Conservation (phyloP, 306 rosid species). For the Adenanthera pavonina region DNA sequence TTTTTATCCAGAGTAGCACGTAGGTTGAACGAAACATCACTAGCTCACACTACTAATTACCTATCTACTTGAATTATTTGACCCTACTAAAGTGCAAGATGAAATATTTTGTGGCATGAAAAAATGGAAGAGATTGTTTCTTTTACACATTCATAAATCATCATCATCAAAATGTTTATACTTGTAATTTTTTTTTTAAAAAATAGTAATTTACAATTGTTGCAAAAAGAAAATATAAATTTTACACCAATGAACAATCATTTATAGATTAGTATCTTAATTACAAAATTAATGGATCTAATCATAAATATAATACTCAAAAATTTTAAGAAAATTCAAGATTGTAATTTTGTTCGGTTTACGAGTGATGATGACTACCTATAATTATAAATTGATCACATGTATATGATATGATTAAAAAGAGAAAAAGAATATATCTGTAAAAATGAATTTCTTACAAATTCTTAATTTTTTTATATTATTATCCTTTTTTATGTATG, state of each 20-base stretch:
- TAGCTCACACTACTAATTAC: neutral
- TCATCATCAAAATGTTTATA: neutral
- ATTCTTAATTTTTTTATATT: neutral
- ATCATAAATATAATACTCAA: too few relatives aligned
- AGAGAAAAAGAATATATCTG: too few relatives aligned
- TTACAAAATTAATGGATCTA: too few relatives aligned
- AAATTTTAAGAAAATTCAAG: too few relatives aligned
- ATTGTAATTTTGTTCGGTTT: constrained; percentile 7
- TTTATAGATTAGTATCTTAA: too few relatives aligned
- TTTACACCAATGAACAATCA: too few relatives aligned
- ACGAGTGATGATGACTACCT: neutral
- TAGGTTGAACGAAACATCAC: neutral
- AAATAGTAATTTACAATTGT: neutral
- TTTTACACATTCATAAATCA: neutral
- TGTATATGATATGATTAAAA: too few relatives aligned
- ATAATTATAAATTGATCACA: neutral
- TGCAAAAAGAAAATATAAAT: neutral
- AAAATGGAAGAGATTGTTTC: too few relatives aligned
- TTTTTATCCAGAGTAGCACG: neutral
- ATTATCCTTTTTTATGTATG: neutral
- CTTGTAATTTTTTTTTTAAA: neutral
- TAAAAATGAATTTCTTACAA: neutral
- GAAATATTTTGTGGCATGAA: neutral
- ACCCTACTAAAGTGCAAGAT: neutral
- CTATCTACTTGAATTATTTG: neutral